Base-by-base conservation (phyloP, 208 protist genomes). In the Phytomonas francai region DNA sequence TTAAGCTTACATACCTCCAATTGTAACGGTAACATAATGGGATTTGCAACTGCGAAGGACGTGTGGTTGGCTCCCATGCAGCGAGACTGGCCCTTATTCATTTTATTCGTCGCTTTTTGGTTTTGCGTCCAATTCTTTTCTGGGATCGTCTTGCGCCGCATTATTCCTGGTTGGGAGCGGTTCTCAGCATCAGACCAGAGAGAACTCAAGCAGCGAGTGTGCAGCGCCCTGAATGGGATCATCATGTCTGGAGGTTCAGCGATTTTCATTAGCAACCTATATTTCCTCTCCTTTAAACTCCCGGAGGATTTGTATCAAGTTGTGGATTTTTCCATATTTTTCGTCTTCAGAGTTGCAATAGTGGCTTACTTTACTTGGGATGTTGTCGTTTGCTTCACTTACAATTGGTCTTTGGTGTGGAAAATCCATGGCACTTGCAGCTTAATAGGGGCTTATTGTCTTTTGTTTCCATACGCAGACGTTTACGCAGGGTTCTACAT, bases 331-430 rank as follows among this genome's bases (percentile, higher is more conserved):
- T 12, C 39, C 4, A 49, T 49, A 22, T 49, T 49, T 49, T 9
- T 12, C 16, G 16, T 85, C 32, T 94, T 74, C 67, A 84, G 86
- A 19, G 74, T 85, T 3, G 45, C 83, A n/a, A 90, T 95, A 59
- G 30, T 79, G 0, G 63, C 81, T 30, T 95, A 95, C 76, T 95
- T 95, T 66, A 42, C 77, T 12, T 95, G 89, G 87, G 89, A 95
- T 67, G 73, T 92, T 31, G 56, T 91, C 30, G 78, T 90, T 22
- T 95, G 89, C 74, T 85, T 87, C 61, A 73, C 68, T 69, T 85
- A 89, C 65, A 77, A 77, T 19, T 95, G 89, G 89, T 68, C 69
- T n/a, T 16, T 63, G 28, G 62, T 73, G 36, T 95, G 84, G 84
- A 95, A 91, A 68, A 58, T 92, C 4, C 89, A 95, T 67, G 89